Conservation (phyloP, 768 basidiomycete genomes). For the Collybia nuda region DNA sequence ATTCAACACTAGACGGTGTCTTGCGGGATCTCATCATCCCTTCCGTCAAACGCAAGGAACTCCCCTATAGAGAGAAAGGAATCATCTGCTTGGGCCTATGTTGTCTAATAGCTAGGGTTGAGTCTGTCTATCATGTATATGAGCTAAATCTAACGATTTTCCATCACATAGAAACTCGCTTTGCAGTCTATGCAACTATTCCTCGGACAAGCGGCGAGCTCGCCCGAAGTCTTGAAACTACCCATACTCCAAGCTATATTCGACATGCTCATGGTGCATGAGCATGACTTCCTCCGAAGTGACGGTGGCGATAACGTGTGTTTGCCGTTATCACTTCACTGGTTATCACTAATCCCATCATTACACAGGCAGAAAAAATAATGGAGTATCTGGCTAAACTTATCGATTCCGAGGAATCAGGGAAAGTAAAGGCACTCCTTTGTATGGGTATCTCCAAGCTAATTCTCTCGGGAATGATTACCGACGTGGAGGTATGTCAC, state of each 20-base stretch:
- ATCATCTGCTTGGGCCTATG: conserved; percentile 71
- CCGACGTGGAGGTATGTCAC: conserved; percentile 61
- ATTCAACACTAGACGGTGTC: conserved; percentile 71
- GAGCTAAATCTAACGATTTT: neutral
- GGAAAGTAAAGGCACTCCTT: conserved; percentile 63
- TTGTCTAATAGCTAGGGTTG: conserved; percentile 71
- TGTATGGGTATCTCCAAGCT: conserved; percentile 87
- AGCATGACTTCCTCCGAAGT: conserved; percentile 52
- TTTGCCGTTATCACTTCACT: neutral
- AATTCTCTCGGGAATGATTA: conserved; percentile 72
- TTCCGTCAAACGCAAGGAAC: conserved; percentile 75
- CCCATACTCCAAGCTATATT: conserved; percentile 80
- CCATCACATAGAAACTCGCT: conserved; percentile 26
- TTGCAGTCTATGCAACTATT: conserved; percentile 57
- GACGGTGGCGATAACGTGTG: conserved; percentile 23
- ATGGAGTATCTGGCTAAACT: conserved; percentile 33
- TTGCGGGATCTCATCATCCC: conserved; percentile 85
- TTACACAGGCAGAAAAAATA: conserved; percentile 18
- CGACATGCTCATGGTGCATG: conserved; percentile 86
- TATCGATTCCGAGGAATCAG: conserved; percentile 47
- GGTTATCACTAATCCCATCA: neutral
- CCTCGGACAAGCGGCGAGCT: conserved; percentile 54
- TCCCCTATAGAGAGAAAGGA: conserved; percentile 59
- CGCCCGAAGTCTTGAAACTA: conserved; percentile 64
- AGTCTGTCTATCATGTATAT: neutral